Evolutionary conservation across 139 green algal genomes (phyloP), one percentile per base, ranked within the genome.

Genomic region (Chlorella sp.): DNA sequence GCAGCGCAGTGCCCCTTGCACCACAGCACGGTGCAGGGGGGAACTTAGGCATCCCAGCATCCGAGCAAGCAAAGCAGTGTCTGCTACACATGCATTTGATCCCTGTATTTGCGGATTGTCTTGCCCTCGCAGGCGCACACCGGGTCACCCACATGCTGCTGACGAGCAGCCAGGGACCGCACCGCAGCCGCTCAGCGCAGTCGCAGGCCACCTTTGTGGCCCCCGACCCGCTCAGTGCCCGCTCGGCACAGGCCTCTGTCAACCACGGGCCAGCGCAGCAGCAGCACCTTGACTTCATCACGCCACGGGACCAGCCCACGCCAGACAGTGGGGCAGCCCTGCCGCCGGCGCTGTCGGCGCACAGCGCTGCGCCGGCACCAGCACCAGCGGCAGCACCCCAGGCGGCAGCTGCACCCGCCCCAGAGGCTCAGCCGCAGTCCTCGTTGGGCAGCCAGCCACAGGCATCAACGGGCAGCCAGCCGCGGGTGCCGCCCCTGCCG

Each of bases 61-160:
- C n/a, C n/a, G n/a, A n/a, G n/a, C n/a, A n/a, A n/a, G n/a, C n/a
- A n/a, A n/a, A n/a, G n/a, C n/a, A n/a, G n/a, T n/a, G n/a, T n/a
- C n/a, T n/a, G n/a, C n/a, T n/a, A n/a, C n/a, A n/a, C n/a, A n/a
- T n/a, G n/a, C n/a, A n/a, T n/a, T 38, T n/a, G 32, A 51, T 28
- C 69, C 9, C 5, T 36, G 4, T 76, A 16, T 43, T 19, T 19
- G 32, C 14, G 17, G 44, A 43, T 1, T 11, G 26, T 16, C 32
- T 19, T 30, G 1, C 17, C 72, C 16, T 1, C 56, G 77, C 79
- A 84, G 79, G 79, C 51, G 85, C 87, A 0, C 84, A 88, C 28
- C 77, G 74, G 32, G 67, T 87, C 43, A 73, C 75, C 26, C 84
- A 92, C 83, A 69, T 84, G 62, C 65, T 73, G 74, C 80, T 84